Conservation (phyloP, 73 alveolate species). For the Blepharisma japonicum region DNA sequence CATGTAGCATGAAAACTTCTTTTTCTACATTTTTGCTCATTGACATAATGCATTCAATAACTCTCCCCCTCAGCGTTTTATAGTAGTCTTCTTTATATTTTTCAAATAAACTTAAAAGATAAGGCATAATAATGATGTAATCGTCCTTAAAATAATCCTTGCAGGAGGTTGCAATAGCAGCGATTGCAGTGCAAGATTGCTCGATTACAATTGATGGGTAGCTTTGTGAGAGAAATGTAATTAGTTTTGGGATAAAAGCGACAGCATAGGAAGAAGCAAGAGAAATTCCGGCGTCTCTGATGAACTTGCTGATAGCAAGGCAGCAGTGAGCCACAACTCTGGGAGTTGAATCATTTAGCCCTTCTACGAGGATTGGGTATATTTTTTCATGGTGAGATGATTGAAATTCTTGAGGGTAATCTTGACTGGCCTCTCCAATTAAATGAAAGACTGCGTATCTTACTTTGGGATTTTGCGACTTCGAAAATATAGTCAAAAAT, state of each 20-base stretch:
- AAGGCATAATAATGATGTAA: not conserved
- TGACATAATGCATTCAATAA: slow-evolving; percentile 69
- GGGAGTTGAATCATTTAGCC: slow-evolving; percentile 70
- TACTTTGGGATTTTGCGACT: slow-evolving; percentile 63
- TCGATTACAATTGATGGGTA: slow-evolving; percentile 56
- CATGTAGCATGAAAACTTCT: slow-evolving; percentile 60
- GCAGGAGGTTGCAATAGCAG: slow-evolving; percentile 54
- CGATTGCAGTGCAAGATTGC: slow-evolving; percentile 60
- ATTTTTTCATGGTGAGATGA: slow-evolving; percentile 73
- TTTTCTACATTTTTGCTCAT: slow-evolving; percentile 65
- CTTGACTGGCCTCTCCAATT: slow-evolving; percentile 85
- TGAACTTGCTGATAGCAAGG: slow-evolving; percentile 83
- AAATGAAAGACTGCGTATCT: slow-evolving; percentile 92
- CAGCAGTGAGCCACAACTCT: slow-evolving; percentile 86
- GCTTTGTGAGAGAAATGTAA: slow-evolving; percentile 15
- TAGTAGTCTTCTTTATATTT: slow-evolving; percentile 11
- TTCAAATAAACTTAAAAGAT: not conserved
- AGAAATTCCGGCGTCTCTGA: slow-evolving; percentile 65
- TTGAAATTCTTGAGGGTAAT: slow-evolving; percentile 85
- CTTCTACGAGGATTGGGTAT: slow-evolving; percentile 64
- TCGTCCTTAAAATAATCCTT: slow-evolving; percentile 19
- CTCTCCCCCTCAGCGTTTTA: slow-evolving; percentile 67
- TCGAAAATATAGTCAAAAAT: slow-evolving; percentile 38
- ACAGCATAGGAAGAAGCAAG: slow-evolving; percentile 19
- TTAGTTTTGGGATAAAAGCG: slow-evolving; percentile 35